phyloP scores from a whole-genome alignment of 2,329 filamentous ascomycete species.

The Daldinia sp. region DNA sequence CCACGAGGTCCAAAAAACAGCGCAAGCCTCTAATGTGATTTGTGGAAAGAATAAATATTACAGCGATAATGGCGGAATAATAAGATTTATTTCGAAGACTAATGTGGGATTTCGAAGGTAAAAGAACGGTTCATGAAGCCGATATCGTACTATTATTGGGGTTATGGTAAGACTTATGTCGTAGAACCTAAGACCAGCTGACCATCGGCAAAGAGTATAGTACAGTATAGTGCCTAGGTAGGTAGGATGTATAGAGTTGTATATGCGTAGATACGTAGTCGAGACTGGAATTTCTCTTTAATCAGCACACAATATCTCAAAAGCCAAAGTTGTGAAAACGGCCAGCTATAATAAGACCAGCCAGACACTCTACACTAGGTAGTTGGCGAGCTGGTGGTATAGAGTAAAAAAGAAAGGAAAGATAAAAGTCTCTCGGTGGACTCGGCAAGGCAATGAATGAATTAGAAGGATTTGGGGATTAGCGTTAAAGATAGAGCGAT shows the following conservation, averaged over 20 bases:
- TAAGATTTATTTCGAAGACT: constrained; percentile 22
- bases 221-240: too few relatives aligned
- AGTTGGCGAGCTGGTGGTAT: constrained; percentile 13
- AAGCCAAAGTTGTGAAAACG: constrained; percentile 12
- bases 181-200: constrained; percentile 36
- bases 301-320: constrained; percentile 26
- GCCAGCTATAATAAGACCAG: not conserved
- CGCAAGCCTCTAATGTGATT: constrained; percentile 33
- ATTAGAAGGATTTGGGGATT: constrained; percentile 27
- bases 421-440: constrained; percentile 11
- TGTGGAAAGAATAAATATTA: constrained; percentile 32
- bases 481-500: constrained; percentile 18
- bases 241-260: constrained; percentile 5
- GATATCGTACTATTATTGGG: constrained; percentile 25
- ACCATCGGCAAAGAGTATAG: constrained; percentile 22
- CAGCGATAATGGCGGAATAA: constrained; percentile 30
- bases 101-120: constrained; percentile 23
- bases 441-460: constrained; percentile 17
- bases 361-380: constrained; percentile 9
- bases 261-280: constrained; percentile 15
- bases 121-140: constrained; percentile 24
- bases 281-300: constrained; percentile 19
- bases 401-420: not conserved
- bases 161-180: constrained; percentile 37
- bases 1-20: constrained; percentile 42